phyloP scores from a whole-genome alignment of 1,139 yeast genomes.

The Magnusiomyces sp. region DNA sequence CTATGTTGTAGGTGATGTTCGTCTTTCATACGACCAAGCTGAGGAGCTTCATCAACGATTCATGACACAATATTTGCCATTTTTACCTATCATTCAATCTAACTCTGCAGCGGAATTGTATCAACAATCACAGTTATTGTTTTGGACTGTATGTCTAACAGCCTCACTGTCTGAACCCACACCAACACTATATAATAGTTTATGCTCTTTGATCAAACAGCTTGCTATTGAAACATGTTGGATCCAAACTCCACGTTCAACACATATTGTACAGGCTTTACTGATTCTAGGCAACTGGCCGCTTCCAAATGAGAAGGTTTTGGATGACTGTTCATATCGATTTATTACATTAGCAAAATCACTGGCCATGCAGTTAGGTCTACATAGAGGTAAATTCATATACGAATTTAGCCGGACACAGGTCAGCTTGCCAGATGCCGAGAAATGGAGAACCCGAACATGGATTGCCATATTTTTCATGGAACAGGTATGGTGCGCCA shows the following conservation, averaged over 20 bases:
- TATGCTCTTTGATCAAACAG: slow-evolving; percentile 74
- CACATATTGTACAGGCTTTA: slow-evolving; percentile 86
- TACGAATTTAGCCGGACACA: slow-evolving; percentile 88
- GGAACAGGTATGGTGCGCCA: slow-evolving; percentile 88
- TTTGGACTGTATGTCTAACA: slow-evolving; percentile 86
- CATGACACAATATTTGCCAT: slow-evolving; percentile 60
- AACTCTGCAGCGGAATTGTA: slow-evolving; percentile 68
- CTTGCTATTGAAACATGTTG: slow-evolving; percentile 89
- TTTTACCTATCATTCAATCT: slow-evolving; percentile 69
- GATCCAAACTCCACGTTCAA: slow-evolving; percentile 87
- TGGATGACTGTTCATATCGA: slow-evolving; percentile 87
- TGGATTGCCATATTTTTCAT: slow-evolving; percentile 86
- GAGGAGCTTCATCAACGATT: slow-evolving; percentile 63
- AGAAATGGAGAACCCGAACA: slow-evolving; percentile 87
- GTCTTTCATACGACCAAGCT: slow-evolving; percentile 58
- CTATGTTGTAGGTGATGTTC: slow-evolving; percentile 58
- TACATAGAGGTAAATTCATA: slow-evolving; percentile 87
- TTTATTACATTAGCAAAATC: slow-evolving; percentile 82
- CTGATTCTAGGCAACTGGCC: slow-evolving; percentile 86
- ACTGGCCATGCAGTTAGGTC: slow-evolving; percentile 78
- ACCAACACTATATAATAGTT: slow-evolving; percentile 67
- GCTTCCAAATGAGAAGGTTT: slow-evolving; percentile 80
- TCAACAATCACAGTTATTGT: slow-evolving; percentile 72
- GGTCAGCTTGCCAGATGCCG: slow-evolving; percentile 81
- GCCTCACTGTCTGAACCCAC: slow-evolving; percentile 84